Evolutionary conservation across 352 stramenopile species (phyloP).

Genomic region (Globisporangium canariense): DNA sequence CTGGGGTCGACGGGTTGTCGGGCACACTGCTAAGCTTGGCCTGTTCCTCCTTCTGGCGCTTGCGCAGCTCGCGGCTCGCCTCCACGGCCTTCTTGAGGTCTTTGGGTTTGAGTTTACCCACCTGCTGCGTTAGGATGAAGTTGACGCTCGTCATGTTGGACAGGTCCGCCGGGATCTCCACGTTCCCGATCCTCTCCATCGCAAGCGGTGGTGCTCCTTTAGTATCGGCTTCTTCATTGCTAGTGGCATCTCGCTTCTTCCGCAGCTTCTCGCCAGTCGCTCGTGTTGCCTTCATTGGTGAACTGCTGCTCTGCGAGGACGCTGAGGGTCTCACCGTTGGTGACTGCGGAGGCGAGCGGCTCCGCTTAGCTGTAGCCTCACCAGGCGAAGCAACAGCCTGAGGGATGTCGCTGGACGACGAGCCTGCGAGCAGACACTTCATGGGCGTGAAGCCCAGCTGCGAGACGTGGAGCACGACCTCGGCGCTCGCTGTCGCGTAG

Average conservation of each 20-base stretch:
- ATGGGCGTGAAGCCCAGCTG: conserved; percentile 74
- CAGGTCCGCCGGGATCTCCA: conserved; percentile 69
- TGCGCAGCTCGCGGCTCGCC: conserved; percentile 58
- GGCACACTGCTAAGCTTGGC: conserved; percentile 27
- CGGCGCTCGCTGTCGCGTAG: conserved; percentile 57
- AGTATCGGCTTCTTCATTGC: conserved; percentile 6
- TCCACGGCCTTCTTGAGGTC: conserved; percentile 88
- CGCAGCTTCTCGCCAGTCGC: conserved; percentile 8
- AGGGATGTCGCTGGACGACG: conserved; percentile 36
- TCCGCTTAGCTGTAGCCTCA: not conserved
- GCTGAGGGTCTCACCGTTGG: not conserved
- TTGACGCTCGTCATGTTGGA: conserved; percentile 62
- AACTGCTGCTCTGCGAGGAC: not conserved
- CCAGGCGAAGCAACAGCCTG: not conserved
- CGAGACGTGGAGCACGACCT: conserved; percentile 71
- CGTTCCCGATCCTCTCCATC: conserved; percentile 37
- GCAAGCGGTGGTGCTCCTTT: conserved; percentile 2
- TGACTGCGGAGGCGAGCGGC: not conserved
- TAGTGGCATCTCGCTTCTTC: conserved; percentile 6
- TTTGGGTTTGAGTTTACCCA: conserved; percentile 87
- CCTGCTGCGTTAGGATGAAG: conserved; percentile 87
- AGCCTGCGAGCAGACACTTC: conserved; percentile 59
- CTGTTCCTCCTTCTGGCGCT: conserved; percentile 67
- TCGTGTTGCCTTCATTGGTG: not conserved
- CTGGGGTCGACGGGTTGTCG: conserved; percentile 6